A percentile compares a stretch with the other conserved stretches of the same genome.
phyloP scores from a whole-genome alignment of 768 basidiomycete species.

The Rhizopogon roseolus region DNA sequence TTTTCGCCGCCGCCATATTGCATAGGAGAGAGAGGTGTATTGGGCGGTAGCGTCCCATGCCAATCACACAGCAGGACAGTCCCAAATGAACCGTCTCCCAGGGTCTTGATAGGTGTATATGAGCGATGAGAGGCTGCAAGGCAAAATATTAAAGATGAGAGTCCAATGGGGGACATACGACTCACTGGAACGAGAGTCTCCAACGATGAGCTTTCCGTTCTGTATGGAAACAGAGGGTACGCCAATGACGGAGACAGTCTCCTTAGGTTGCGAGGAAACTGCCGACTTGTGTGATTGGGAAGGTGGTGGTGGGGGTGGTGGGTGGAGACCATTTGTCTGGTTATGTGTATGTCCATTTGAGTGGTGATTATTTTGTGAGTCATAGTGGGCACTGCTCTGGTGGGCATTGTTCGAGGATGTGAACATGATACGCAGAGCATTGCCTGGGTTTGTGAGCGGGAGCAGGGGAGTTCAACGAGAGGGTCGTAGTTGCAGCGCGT shows the following conservation, averaged over 20 bases:
- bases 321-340: slow-evolving; percentile 10
- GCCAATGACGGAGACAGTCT: slow-evolving; percentile 63
- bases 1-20: slow-evolving; percentile 94
- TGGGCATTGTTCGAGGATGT: slow-evolving; percentile 24
- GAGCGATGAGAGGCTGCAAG: slow-evolving; percentile 73
- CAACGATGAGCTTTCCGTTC: slow-evolving; percentile 66
- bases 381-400: slow-evolving; percentile 18
- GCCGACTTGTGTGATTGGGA: slow-evolving; percentile 10
- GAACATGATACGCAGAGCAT: slow-evolving; percentile 32
- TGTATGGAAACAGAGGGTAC: slow-evolving; percentile 75
- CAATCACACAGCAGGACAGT: slow-evolving; percentile 99
- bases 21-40: slow-evolving; percentile 90
- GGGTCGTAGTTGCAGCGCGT: slow-evolving; percentile 6
- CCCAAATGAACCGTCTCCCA: slow-evolving; percentile 98
- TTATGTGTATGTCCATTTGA: slow-evolving; percentile 21
- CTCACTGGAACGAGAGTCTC: slow-evolving; percentile 67
- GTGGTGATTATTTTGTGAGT: slow-evolving; percentile 19
- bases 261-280: slow-evolving; percentile 35
- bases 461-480: slow-evolving; percentile 13
- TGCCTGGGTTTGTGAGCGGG: slow-evolving; percentile 17
- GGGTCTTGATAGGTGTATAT: slow-evolving; percentile 92
- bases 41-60: slow-evolving; percentile 92
- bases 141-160: slow-evolving; percentile 11
- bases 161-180: slow-evolving; percentile 14
- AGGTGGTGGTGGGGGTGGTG: slow-evolving; percentile 7